Evolutionary conservation across 1,139 yeast species (phyloP).

Genomic region (Saccharomyces uvarum): DNA sequence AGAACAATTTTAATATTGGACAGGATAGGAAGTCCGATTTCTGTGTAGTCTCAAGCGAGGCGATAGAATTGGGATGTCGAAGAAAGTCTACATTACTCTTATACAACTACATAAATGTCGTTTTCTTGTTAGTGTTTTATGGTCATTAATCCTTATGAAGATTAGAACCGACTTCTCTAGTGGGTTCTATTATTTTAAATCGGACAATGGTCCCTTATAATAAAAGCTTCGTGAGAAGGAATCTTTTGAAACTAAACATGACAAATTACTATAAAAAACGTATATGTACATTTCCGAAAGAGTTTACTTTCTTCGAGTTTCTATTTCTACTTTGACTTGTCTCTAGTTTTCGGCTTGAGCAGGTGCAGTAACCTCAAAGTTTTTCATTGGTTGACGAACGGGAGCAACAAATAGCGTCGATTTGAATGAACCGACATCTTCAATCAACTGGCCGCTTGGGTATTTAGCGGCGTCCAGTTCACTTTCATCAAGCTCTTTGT

Average conservation of each 20-base stretch:
- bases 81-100: slow-evolving; percentile 31
- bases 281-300: not conserved
- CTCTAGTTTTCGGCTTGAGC: not conserved
- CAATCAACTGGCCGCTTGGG: slow-evolving; percentile 35
- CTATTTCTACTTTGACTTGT: not conserved
- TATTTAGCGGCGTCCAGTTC: slow-evolving; percentile 22
- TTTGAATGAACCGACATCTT: slow-evolving; percentile 39
- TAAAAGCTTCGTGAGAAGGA: not conserved
- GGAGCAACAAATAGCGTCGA: slow-evolving; percentile 37
- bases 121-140: not conserved
- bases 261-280: not conserved
- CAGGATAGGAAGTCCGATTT: slow-evolving; percentile 35
- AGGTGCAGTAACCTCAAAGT: slow-evolving; percentile 10
- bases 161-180: not conserved
- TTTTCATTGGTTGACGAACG: slow-evolving; percentile 38
- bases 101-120: not conserved
- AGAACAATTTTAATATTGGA: slow-evolving; percentile 25
- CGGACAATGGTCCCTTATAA: not conserved
- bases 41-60: slow-evolving; percentile 24
- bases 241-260: not conserved
- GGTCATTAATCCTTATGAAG: not conserved
- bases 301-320: not conserved
- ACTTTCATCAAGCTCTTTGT: slow-evolving; percentile 21
- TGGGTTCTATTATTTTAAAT: not conserved
- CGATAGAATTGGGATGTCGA: slow-evolving; percentile 34